Percentiles rank a stretch among this genome's conserved stretches.
Evolutionary conservation across 2,329 filamentous ascomycete species (phyloP).

Genomic region (Neofusicoccum ribis): DNA sequence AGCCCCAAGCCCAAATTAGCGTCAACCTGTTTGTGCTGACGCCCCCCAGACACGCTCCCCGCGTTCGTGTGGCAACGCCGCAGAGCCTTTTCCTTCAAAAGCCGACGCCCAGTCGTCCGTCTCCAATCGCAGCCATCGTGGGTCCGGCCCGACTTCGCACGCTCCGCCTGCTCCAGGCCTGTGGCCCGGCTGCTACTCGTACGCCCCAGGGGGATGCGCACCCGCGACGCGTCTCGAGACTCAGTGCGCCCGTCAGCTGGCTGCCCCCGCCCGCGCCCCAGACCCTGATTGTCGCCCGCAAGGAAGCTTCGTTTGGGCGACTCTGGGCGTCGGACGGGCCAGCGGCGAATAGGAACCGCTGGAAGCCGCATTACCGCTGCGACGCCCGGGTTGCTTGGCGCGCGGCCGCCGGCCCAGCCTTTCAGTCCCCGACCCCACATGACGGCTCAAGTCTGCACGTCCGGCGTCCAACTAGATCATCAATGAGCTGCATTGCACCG

Average conservation of each 20-base stretch:
- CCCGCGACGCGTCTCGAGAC: not conserved
- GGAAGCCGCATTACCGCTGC: not conserved
- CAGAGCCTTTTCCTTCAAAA: slow-evolving; percentile 15
- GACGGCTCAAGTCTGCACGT: not conserved
- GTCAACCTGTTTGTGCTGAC: slow-evolving; percentile 16
- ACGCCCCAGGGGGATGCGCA: not conserved
- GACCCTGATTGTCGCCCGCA: not conserved
- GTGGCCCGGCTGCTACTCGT: not conserved
- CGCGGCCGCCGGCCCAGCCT: not conserved
- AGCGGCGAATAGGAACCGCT: slow-evolving; percentile 1
- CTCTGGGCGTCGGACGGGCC: not conserved
- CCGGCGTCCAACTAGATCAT: not conserved
- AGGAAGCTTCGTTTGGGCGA: not conserved
- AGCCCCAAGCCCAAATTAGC: slow-evolving; percentile 17
- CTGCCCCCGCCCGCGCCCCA: not conserved
- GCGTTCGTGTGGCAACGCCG: slow-evolving; percentile 15
- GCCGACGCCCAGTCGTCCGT: not conserved
- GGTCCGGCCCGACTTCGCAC: slow-evolving; percentile 13
- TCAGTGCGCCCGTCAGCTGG: not conserved
- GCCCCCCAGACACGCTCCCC: slow-evolving; percentile 12
- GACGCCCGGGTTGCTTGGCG: not conserved
- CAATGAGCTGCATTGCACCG: slow-evolving; percentile 6
- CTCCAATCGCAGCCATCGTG: slow-evolving; percentile 1
- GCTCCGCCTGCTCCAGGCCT: not conserved
- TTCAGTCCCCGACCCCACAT: slow-evolving; percentile 9